phyloP scores from a whole-genome alignment of 2,329 filamentous ascomycete species.

The Arthrobotrys sinensis region DNA sequence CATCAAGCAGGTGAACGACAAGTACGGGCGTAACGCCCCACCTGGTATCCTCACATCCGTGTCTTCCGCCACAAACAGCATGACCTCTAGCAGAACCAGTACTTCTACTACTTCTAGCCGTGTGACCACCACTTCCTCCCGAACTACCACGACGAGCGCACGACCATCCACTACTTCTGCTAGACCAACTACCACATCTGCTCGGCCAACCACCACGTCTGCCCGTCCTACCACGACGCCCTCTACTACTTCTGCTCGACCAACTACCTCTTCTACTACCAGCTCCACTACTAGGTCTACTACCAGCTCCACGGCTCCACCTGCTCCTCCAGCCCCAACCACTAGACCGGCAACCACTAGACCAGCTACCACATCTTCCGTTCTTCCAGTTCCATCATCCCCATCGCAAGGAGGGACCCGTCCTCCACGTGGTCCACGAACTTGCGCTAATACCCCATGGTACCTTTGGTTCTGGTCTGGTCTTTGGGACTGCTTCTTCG shows the following conservation, averaged over 20 bases:
- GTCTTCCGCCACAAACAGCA: slow-evolving; percentile 50
- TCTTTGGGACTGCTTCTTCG: slow-evolving; percentile 31
- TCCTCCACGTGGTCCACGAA: slow-evolving; percentile 7
- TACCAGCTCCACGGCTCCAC: neutral
- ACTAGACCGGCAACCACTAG: slow-evolving; percentile 16
- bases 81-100: neutral
- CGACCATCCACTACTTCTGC: slow-evolving; percentile 16
- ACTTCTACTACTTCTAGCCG: slow-evolving; percentile 36
- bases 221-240: slow-evolving; percentile 1
- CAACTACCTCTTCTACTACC: neutral
- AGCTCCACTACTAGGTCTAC: neutral
- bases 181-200: slow-evolving; percentile 12
- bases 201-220: slow-evolving; percentile 13
- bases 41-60: slow-evolving; percentile 57
- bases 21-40: slow-evolving; percentile 37
- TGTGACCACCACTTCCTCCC: slow-evolving; percentile 12
- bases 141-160: slow-evolving; percentile 18
- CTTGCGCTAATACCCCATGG: slow-evolving; percentile 48
- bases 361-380: slow-evolving; percentile 8
- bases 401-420: slow-evolving; percentile 3
- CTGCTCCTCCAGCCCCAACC: neutral
- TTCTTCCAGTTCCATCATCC: neutral
- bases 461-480: slow-evolving; percentile 46
- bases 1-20: slow-evolving; percentile 39
- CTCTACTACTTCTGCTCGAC: slow-evolving; percentile 4